Evolutionary conservation across 2,329 filamentous ascomycete genomes (phyloP).

Genomic region (Aspergillus alliaceus): DNA sequence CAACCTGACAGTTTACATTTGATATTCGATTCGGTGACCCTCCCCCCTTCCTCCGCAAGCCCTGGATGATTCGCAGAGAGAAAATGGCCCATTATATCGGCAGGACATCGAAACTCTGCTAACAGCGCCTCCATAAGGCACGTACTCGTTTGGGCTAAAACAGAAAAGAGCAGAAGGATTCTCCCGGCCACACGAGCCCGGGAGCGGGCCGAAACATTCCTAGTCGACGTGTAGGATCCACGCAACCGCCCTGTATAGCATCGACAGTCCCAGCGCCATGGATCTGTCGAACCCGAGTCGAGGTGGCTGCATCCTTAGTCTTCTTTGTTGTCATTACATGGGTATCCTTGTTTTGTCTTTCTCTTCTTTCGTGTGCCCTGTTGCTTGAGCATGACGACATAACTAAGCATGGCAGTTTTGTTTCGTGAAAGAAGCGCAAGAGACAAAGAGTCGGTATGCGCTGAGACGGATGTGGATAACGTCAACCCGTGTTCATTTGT

Average conservation of each 20-base stretch:
- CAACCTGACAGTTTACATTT: background rate
- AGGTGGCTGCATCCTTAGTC: slow-evolving; percentile 15
- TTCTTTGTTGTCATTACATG: slow-evolving; percentile 13
- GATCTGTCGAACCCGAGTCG: slow-evolving; percentile 15
- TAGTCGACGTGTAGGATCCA: slow-evolving; percentile 15
- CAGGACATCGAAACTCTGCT: no score
- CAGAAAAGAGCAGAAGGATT: background rate
- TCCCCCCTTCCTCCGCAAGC: background rate
- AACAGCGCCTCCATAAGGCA: background rate
- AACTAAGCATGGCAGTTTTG: background rate
- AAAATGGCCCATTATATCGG: background rate
- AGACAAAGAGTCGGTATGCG: slow-evolving; percentile 2
- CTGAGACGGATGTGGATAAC: background rate
- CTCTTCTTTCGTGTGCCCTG: background rate
- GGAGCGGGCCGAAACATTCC: slow-evolving; percentile 21
- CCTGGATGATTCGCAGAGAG: slow-evolving; percentile 1
- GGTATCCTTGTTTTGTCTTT: background rate
- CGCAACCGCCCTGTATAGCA: slow-evolving; percentile 13
- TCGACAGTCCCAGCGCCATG: slow-evolving; percentile 15
- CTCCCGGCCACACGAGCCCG: no score
- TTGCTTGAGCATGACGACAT: background rate
- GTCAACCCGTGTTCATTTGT: background rate
- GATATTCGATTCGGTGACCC: background rate
- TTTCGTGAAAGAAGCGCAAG: background rate
- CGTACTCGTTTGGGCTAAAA: background rate